A percentile compares a stretch with the other conserved stretches of the same genome.
Evolutionary conservation across 2,329 filamentous ascomycete species (phyloP).

Genomic region (Chaetomium globosum): DNA sequence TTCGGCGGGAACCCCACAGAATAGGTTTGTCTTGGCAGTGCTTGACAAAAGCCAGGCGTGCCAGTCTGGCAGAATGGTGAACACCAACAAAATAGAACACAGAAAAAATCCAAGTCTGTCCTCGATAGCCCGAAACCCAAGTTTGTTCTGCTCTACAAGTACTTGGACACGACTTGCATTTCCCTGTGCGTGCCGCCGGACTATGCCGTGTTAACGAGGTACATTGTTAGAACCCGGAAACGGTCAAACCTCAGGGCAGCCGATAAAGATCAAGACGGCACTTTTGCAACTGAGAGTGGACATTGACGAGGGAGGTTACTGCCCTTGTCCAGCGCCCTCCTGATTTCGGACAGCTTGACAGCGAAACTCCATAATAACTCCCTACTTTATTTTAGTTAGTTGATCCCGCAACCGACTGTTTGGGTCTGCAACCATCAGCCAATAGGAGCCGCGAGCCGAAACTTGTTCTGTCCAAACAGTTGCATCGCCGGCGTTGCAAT

Average conservation of each 20-base stretch:
- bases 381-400: not conserved
- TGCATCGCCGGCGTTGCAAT: constrained; percentile 11
- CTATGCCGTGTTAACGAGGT: not conserved
- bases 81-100: not conserved
- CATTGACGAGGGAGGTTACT: not conserved
- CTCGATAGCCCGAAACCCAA: not conserved
- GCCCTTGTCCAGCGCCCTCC: not conserved
- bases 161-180: not conserved
- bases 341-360: not conserved
- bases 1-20: constrained; percentile 6
- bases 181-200: not conserved
- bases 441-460: constrained; percentile 20
- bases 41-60: not conserved
- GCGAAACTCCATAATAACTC: no score
- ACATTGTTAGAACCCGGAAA: not conserved
- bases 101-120: not conserved
- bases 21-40: constrained; percentile 20
- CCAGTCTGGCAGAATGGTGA: not conserved
- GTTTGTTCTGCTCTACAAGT: not conserved
- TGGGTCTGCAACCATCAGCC: constrained; percentile 5
- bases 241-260: not conserved
- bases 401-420: constrained; percentile 15
- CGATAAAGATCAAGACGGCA: not conserved
- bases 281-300: not conserved
- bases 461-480: constrained; percentile 24